Evolutionary conservation across 106 monocot genomes (phyloP).

Genomic region (Dioscorea zingiberensis): DNA sequence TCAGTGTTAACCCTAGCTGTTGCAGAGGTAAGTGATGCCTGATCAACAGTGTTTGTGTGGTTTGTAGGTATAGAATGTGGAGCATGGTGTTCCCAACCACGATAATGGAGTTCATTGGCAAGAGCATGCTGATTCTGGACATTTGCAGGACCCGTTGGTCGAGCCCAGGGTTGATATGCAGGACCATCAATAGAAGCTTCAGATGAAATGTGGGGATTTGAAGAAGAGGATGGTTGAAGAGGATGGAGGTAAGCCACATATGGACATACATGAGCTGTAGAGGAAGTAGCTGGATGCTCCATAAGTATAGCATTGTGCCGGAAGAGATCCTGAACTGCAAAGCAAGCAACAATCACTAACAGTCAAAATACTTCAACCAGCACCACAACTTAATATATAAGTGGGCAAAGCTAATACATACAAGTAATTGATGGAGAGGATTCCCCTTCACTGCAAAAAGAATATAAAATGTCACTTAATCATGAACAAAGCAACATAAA

Average conservation of each 20-base stretch:
- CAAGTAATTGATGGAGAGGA: constrained; percentile 13
- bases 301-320: constrained; percentile 27
- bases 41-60: constrained; percentile 8
- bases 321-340: constrained; percentile 56
- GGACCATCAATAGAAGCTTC: constrained; percentile 28
- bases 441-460: constrained; percentile 13
- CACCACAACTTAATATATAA: too few relatives aligned
- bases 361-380: too few relatives aligned
- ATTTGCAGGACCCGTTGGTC: constrained; percentile 9
- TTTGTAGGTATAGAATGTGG: constrained; percentile 12
- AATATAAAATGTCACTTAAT: not conserved
- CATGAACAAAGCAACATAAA: not conserved
- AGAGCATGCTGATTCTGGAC: constrained; percentile 8
- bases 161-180: constrained; percentile 26
- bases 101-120: constrained; percentile 19
- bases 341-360: not conserved
- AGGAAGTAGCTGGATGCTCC: constrained; percentile 30
- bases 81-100: constrained; percentile 16
- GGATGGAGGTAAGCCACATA: constrained; percentile 44
- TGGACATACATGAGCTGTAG: constrained; percentile 36
- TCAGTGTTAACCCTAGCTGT: constrained; percentile 17
- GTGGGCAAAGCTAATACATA: constrained; percentile 5
- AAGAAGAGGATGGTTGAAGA: constrained; percentile 39
- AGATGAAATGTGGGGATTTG: constrained; percentile 18
- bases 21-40: constrained; percentile 7